phyloP scores from a whole-genome alignment of 108 stramenopile genomes.

The Stephanodiscus triporus region DNA sequence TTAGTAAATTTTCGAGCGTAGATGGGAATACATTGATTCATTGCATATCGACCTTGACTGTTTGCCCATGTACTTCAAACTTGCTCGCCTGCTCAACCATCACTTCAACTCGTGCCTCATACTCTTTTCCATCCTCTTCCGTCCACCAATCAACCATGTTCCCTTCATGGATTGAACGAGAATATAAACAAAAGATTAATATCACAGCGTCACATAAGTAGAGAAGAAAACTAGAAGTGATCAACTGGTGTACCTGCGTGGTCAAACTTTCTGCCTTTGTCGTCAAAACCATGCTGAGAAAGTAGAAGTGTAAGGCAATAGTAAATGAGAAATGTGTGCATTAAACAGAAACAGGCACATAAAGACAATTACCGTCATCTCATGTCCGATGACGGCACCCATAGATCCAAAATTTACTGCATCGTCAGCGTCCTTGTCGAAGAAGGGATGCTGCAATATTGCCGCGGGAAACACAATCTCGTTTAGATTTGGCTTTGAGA shows the following conservation, averaged over 20 bases:
- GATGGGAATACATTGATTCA: too few species aligned
- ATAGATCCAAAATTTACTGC: slow-evolving; percentile 81
- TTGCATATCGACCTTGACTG: neutral
- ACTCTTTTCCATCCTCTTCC: slow-evolving; percentile 65
- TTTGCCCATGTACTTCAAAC: slow-evolving; percentile 66
- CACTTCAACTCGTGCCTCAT: slow-evolving; percentile 69
- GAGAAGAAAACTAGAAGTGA: neutral
- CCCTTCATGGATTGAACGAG: slow-evolving; percentile 24
- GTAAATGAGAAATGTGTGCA: neutral
- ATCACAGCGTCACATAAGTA: neutral
- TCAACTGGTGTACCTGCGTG: slow-evolving; percentile 9
- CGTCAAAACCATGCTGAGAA: slow-evolving; percentile 77
- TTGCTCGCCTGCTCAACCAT: slow-evolving; percentile 79
- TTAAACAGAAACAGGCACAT: neutral
- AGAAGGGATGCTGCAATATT: slow-evolving; percentile 87
- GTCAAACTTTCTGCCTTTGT: slow-evolving; percentile 87
- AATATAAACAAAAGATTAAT: neutral
- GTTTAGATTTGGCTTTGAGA: slow-evolving; percentile 42
- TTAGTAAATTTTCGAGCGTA: too few species aligned
- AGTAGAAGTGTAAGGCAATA: neutral
- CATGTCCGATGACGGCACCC: slow-evolving; percentile 84
- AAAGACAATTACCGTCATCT: slow-evolving; percentile 62
- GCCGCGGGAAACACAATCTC: slow-evolving; percentile 89
- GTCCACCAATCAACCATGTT: slow-evolving; percentile 91
- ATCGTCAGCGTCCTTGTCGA: slow-evolving; percentile 73